Base-by-base conservation (phyloP, 176 grass and related monocot genomes). In the Hyparrhenia diplandra region DNA sequence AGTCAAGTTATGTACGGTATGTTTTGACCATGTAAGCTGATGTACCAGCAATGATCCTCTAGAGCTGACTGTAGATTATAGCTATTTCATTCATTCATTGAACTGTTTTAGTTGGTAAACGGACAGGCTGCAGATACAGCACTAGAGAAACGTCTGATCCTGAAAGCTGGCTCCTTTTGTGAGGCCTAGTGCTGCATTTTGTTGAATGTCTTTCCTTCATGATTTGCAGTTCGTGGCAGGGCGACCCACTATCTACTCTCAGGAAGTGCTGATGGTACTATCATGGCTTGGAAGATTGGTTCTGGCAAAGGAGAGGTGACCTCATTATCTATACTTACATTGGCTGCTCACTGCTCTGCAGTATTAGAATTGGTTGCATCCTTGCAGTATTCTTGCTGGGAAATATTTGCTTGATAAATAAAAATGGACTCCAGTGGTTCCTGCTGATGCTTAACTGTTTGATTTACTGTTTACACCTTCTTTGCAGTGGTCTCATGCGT, bases 201-300 rank as follows among this genome's bases (percentile, higher is more conserved):
- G 2, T 67, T 89, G 14, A 28, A 37, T 67, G 16, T 11, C 67
- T 23, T 67, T 21, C 62, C 67, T 74, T 86, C 6, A 52, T 57
- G 27, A 42, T 76, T 88, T 86, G 75, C 88, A 95, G 92, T 88
- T 86, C 67, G 25, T 35, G n/a, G 58, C 31, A 83, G 30, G 74
- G 82, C 91, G 49, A 49, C 73, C 29, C 84, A 95, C 74, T 91
- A 90, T 82, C 80, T 99, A n/a, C 74, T 99, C 16, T 99, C 92
- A 2, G 90, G 92, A 45, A 91, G 96, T 91, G 85, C 88, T 83
- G 96, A 99, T 82, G 96, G 92, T 55, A 74, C 67, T 46, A 91
- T 99, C 77, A 89, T 95, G 63, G 84, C 84, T 59, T 93, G 92
- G 90, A 88, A 91, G 69, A 86, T 99, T 65, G 66, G 71, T 85